Base-by-base conservation (phyloP, 768 basidiomycete genomes). In the Daedaleopsis nitida region DNA sequence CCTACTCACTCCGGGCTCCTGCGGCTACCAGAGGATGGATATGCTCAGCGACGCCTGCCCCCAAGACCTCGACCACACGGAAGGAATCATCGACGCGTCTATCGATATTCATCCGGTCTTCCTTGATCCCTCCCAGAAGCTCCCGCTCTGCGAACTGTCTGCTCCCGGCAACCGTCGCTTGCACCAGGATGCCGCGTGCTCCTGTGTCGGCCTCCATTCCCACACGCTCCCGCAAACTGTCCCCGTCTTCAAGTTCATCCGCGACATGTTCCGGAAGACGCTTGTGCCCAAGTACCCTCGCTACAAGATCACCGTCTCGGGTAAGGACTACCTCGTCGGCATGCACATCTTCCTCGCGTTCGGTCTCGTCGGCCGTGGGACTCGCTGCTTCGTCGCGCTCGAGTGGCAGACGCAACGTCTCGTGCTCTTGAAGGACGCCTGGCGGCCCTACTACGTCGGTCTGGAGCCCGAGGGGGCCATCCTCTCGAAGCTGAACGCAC, bases 341-440 rank as follows among this genome's bases (percentile, higher is more conserved):
- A 53, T 38, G 39, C 53, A 45, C 3, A 5, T 50, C n/a, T 54
- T 37, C 21, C 5, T 3, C 3, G 9, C 17, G 12, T 6, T 17
- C 1, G 43, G 44, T 17, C 7, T 50, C 12, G 45, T 60, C 38
- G 55, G 60, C 5, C 55, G 55, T 5, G 60, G 49, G 5, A 61
- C 60, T n/a, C 54, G 60, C 7, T 49, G 65, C 11, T 65, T 59
- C 49, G 19, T 65, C 19, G 65, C 65, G 0, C 47, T 52, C 58
- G 65, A 65, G 19, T 43, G 55, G 50, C 9, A 39, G 14, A 42
- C 38, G 16, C 51, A 59, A 11, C 42, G 45, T 1, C 44, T 65
- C n/a, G 60, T 59, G 5, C 59, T 62, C 55, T 17, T 62, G 23
- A 65, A 62, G 58, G 65, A 65, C 50, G 45, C 43, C 14, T 65